Base-by-base conservation (phyloP, 2,329 filamentous ascomycete genomes). In the Teratosphaeriaceae sp. region DNA sequence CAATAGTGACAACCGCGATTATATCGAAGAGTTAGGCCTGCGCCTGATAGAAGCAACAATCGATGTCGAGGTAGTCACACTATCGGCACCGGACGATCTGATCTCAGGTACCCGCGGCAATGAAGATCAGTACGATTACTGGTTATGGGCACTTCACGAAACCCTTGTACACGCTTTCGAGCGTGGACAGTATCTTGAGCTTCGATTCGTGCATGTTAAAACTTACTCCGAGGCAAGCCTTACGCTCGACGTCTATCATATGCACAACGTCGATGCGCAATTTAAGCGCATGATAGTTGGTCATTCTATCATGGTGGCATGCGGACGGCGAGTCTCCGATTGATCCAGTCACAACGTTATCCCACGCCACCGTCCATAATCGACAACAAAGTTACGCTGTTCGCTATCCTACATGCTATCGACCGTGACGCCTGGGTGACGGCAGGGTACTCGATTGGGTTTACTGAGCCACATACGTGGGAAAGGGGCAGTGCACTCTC, bases 331-430 rank as follows among this genome's bases (percentile, higher is more conserved):
- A 38, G 19, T 16, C 21, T 22, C 19, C 36, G 21, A 21, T 24
- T 38, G 19, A 38, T 38, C n/a, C 36, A 38, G 36, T 38, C 36
- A 24, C 36, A 38, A 38, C 36, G 36, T 20, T 38, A 38, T 24
- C 36, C 36, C 19, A 24, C n/a, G n/a, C 36, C 36, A 24, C 36
- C 36, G 18, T 38, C 36, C 22, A 38, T 23, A 7, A 38, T 38
- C 36, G 36, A 38, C 21, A 23, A 38, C 22, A 38, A 22, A 24
- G 36, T 21, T 23, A 38, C 19, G n/a, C 22, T 38, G 36, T 38
- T 24, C 22, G 36, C 36, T 16, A 38, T 38, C 22, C 36, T 38
- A 38, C 36, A 38, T 24, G 36, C 36, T 24, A 22, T 38, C 36
- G 19, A 38, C 19, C 22, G n/a, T 24, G 22, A 38, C 21, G 36